phyloP scores from a whole-genome alignment of 2,329 filamentous ascomycete species.

The Epichloe festucae region DNA sequence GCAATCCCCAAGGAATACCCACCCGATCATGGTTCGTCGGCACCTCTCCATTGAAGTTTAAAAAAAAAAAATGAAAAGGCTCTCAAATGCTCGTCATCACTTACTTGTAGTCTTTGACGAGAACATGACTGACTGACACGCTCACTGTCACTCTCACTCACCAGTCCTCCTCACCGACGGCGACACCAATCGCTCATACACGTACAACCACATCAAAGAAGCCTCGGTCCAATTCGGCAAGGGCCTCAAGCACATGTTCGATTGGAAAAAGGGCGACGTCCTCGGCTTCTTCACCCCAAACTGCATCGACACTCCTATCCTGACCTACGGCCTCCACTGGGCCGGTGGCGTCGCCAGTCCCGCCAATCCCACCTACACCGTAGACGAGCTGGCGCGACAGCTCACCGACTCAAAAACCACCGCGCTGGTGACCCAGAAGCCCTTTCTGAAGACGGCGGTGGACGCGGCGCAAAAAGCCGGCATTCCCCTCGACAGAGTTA shows the following conservation, averaged over 20 bases:
- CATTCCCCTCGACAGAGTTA: conserved; percentile 57
- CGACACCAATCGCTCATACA: conserved; percentile 56
- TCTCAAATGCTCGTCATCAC: neutral
- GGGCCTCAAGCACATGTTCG: conserved; percentile 59
- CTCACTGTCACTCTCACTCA: neutral
- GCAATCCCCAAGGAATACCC: conserved; percentile 55
- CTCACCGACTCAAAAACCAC: conserved; percentile 66
- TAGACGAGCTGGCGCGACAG: conserved; percentile 73
- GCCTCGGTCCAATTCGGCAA: conserved; percentile 65
- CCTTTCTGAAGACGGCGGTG: conserved; percentile 49
- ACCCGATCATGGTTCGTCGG: conserved; percentile 54
- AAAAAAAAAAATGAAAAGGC: neutral
- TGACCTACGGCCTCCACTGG: conserved; percentile 72
- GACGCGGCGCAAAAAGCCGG: conserved; percentile 58
- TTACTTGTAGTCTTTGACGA: neutral
- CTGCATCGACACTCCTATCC: conserved; percentile 64
- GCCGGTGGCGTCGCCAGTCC: conserved; percentile 73
- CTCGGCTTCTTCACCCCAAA: conserved; percentile 77
- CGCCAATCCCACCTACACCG: conserved; percentile 78
- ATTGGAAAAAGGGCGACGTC: conserved; percentile 75
- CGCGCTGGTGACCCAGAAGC: conserved; percentile 60
- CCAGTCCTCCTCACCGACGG: conserved; percentile 71
- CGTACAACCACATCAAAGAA: conserved; percentile 51
- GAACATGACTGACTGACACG: neutral
- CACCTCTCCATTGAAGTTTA: neutral